phyloP scores from a whole-genome alignment of 78 protist species.

The Dictyostelium firmibasis region DNA sequence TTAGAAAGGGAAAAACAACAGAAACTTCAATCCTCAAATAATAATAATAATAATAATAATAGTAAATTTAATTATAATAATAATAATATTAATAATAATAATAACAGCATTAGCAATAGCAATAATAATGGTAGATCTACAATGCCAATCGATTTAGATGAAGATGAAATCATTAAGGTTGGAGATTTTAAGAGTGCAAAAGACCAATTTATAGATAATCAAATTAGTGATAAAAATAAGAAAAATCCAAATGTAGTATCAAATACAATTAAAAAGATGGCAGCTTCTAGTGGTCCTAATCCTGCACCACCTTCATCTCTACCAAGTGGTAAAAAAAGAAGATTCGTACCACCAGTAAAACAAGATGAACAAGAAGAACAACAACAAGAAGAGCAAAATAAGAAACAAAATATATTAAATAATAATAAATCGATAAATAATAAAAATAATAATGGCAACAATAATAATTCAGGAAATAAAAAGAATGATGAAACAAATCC shows the following conservation, averaged over 20 bases:
- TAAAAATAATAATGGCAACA: background rate
- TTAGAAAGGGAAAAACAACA: background rate
- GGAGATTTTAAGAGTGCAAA: conserved; percentile 24
- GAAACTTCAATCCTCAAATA: background rate
- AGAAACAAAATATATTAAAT: background rate
- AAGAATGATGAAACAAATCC: conserved; percentile 63
- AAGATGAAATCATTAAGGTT: background rate
- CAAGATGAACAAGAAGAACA: conserved; percentile 22
- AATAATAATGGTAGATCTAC: background rate
- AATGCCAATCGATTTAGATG: background rate
- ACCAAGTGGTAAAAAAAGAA: conserved; percentile 41
- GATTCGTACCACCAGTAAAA: conserved; percentile 40
- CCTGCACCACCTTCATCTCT: background rate
- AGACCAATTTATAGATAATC: conserved; percentile 14
- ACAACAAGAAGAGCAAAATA: background rate
- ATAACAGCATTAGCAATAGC: background rate
- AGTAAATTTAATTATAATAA: background rate
- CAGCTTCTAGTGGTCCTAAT: background rate
- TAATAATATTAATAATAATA: background rate
- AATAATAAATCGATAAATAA: background rate
- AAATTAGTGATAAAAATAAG: conserved; percentile 1
- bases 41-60: background rate
- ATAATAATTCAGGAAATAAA: background rate
- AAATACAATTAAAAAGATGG: conserved; percentile 5
- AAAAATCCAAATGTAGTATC: background rate